phyloP scores from a whole-genome alignment of 2,329 filamentous ascomycete genomes.

The Colletotrichum endophyticum region DNA sequence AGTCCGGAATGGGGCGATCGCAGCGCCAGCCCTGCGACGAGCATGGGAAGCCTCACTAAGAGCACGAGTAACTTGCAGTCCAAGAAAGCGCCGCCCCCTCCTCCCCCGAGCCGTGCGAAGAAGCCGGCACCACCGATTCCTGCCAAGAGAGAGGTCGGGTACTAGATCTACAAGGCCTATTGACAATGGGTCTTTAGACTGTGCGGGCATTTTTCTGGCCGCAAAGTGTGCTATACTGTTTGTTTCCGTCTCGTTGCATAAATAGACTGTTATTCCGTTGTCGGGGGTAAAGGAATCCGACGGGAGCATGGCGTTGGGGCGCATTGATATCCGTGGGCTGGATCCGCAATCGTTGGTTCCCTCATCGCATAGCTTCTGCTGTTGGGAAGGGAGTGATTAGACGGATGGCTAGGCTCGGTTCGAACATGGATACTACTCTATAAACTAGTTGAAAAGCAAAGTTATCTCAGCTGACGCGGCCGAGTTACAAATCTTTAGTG shows the following conservation, averaged over 20 bases:
- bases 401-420: background rate
- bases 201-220: background rate
- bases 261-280: conserved; percentile 17
- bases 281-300: background rate
- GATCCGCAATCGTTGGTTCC: conserved; percentile 5
- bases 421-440: background rate
- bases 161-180: conserved; percentile 22
- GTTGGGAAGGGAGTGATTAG: background rate
- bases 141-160: conserved; percentile 33
- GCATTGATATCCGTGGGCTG: conserved; percentile 20
- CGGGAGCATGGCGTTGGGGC: conserved; percentile 20
- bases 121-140: conserved; percentile 57
- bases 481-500: background rate
- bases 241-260: conserved; percentile 2
- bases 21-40: conserved; percentile 61
- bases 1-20: conserved; percentile 57
- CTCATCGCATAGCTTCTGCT: conserved; percentile 1
- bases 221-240: background rate
- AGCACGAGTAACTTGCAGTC: conserved; percentile 36
- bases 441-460: background rate
- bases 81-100: conserved; percentile 50
- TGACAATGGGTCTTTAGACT: background rate
- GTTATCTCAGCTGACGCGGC: background rate
- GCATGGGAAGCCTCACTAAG: conserved; percentile 57
- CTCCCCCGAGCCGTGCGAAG: conserved; percentile 53